Base-by-base conservation (phyloP, 208 protist species). In the Endotrypanum monterogeii region DNA sequence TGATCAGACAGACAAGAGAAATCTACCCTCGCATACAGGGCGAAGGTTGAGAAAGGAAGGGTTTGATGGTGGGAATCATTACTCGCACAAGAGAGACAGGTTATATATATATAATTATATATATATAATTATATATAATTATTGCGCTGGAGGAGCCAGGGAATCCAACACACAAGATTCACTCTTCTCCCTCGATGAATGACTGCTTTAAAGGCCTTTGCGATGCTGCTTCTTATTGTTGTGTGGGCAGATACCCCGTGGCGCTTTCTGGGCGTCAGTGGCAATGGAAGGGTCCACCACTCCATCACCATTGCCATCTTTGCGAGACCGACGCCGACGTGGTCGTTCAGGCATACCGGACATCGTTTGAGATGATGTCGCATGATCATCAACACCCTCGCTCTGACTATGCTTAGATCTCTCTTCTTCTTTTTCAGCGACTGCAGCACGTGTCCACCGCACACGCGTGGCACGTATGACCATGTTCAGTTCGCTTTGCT, bases 401-500 rank as follows among this genome's bases (percentile, higher is more conserved):
- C 16, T 48, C 16, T 23, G 44, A 4, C 28, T 20, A 37, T 18
- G 62, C 25, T 25, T 46, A n/a, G n/a, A 12, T 41, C 32, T 39
- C 12, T 70, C 66, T 20, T 20, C 48, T n/a, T 70, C 66, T 20
- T 20, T 30, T 12, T 61, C 30, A 14, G 51, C 18, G 18, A 61
- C 25, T 37, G 20, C 30, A 46, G 62, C 39, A 28, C 23, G 66
- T 50, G 76, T 83, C 89, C 88, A 93, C 8, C 81, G 81, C 70
- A 95, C 92, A 25, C 78, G 79, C 28, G 91, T 93, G 61, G 73
- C 91, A 20, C 80, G 82, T 32, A 94, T 83, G 6, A 61, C 51
- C 91, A 96, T 96, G 58, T 82, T 72, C 28, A 94, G 80, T 41
- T 94, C 91, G 79, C 89, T 94, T 63, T 78, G 52, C 39, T 79